These are phyloP conservation scores for Cantharellus cinnabarinus DNA, from an alignment of 768 basidiomycete species.

Conservation along the genomic window DNA sequence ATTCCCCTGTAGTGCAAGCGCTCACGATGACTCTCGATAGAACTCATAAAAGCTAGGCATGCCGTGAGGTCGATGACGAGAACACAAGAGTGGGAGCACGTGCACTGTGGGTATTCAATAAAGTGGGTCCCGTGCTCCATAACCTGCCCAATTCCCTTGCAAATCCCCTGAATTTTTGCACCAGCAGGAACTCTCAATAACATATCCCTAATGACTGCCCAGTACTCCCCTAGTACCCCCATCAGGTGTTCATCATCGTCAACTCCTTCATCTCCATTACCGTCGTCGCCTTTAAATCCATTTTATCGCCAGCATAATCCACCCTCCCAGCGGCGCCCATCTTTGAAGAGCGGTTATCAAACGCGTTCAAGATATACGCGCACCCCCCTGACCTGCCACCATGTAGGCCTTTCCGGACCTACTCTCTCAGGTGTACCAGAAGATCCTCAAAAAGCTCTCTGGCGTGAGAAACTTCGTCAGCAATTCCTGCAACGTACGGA, in stretches of 20 bases:
- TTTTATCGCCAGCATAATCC: background rate
- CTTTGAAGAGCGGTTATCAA: background rate
- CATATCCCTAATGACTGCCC: background rate
- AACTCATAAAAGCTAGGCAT: conserved; percentile 13
- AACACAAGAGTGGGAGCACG: too few species aligned
- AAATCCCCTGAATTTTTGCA: too few species aligned
- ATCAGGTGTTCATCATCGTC: background rate
- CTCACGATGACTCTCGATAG: conserved; percentile 14
- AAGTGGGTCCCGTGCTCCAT: too few species aligned
- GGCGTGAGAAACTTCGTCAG: conserved; percentile 4
- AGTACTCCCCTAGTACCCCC: background rate
- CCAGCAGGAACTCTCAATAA: too few species aligned
- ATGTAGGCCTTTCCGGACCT: background rate
- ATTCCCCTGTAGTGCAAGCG: background rate
- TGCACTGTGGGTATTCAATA: too few species aligned
- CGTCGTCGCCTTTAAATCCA: background rate
- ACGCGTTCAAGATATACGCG: background rate
- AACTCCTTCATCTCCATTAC: background rate
- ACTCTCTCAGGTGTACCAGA: background rate
- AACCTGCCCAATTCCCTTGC: too few species aligned
- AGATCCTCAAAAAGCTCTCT: conserved; percentile 3
- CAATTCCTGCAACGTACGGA: conserved; percentile 5
- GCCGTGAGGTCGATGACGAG: too few species aligned
- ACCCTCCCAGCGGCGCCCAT: background rate
- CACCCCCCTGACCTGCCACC: background rate